Evolutionary conservation across 1,139 yeast genomes (phyloP).

Genomic region (Pichia sp.): DNA sequence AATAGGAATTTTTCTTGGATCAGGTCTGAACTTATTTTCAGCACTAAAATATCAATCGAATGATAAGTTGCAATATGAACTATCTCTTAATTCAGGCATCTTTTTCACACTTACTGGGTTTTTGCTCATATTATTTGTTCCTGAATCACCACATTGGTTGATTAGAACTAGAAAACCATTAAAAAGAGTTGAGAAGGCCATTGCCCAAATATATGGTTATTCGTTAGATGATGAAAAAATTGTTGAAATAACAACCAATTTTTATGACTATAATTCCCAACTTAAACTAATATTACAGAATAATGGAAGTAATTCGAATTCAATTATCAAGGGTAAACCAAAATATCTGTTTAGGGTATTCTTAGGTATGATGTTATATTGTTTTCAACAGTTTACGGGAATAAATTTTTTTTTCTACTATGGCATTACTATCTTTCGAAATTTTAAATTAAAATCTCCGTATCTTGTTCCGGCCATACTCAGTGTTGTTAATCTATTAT

Average conservation of each 20-base stretch:
- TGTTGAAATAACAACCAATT: constrained; percentile 14
- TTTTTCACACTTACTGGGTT: constrained; percentile 42
- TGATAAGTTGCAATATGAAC: constrained; percentile 46
- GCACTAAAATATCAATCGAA: constrained; percentile 30
- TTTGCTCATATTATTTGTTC: constrained; percentile 47
- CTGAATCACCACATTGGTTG: constrained; percentile 60
- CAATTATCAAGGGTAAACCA: constrained; percentile 29
- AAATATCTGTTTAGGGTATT: constrained; percentile 33
- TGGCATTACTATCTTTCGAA: constrained; percentile 43
- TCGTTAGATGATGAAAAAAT: constrained; percentile 30
- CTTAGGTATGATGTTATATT: constrained; percentile 42
- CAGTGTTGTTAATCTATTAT: constrained; percentile 45
- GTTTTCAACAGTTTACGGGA: constrained; percentile 49
- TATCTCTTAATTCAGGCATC: constrained; percentile 47
- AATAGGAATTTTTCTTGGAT: constrained; percentile 60
- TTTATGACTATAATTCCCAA: constrained; percentile 17
- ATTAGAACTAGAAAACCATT: constrained; percentile 35
- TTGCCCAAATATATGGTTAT: constrained; percentile 36
- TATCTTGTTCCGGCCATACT: constrained; percentile 39
- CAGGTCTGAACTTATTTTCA: constrained; percentile 52
- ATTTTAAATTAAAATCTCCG: constrained; percentile 36
- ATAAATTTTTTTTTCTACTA: constrained; percentile 46
- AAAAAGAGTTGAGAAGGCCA: constrained; percentile 39
- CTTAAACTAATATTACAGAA: not conserved
- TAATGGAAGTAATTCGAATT: constrained; percentile 22